phyloP scores from a whole-genome alignment of 139 green algal genomes.

The Micractinium sp. region DNA sequence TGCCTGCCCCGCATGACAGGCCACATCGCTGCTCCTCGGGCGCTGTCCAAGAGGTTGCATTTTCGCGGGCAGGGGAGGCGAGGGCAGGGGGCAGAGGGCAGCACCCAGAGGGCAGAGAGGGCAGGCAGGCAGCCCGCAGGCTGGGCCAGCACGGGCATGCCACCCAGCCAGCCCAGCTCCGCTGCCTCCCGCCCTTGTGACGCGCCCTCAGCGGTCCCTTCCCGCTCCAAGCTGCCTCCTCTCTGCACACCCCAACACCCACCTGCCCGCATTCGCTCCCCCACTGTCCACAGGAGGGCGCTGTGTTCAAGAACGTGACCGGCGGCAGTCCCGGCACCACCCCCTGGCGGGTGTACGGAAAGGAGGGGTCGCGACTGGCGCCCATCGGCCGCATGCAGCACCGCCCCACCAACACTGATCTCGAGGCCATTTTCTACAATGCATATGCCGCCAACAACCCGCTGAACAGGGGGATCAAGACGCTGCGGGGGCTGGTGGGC shows the following conservation, averaged over 20 bases:
- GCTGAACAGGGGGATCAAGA: background rate
- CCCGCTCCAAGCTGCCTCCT: no score
- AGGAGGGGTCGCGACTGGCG: slow-evolving; percentile 3
- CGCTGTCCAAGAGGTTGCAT: no score
- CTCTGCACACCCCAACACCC: background rate
- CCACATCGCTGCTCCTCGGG: background rate
- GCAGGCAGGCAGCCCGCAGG: no score
- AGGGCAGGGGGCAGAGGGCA: no score
- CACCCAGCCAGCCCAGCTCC: background rate
- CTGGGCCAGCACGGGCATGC: no score
- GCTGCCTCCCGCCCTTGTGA: background rate
- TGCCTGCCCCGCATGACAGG: background rate
- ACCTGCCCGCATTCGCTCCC: background rate
- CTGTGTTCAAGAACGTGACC: slow-evolving; percentile 36
- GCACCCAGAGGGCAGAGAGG: no score
- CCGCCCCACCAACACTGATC: slow-evolving; percentile 20
- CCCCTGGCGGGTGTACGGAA: slow-evolving; percentile 42
- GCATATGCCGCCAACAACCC: slow-evolving; percentile 26
- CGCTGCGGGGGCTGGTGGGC: background rate
- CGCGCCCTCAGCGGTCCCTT: background rate
- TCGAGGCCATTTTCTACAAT: slow-evolving; percentile 28
- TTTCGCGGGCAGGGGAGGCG: no score
- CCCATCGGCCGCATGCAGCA: slow-evolving; percentile 39
- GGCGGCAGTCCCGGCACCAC: background rate
- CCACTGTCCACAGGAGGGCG: slow-evolving; percentile 30